Evolutionary conservation across 768 basidiomycete genomes (phyloP).

Genomic region (Mycena alexandri): DNA sequence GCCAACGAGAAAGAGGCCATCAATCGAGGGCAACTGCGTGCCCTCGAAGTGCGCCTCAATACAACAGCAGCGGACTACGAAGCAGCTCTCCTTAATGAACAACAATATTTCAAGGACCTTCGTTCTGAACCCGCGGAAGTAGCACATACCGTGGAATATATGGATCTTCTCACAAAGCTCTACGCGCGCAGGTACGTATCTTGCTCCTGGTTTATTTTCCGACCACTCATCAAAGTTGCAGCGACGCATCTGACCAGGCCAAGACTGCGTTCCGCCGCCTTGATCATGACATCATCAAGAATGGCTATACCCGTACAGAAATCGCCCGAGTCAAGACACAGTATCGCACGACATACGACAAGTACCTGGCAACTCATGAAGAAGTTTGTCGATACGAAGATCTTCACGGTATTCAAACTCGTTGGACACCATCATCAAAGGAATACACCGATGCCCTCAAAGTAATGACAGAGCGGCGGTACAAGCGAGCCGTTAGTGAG

Average conservation of each 20-base stretch:
- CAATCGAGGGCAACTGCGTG: background rate
- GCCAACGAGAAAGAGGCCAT: background rate
- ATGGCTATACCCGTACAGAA: background rate
- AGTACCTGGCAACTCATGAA: background rate
- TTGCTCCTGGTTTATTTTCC: too few species aligned
- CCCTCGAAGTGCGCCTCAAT: background rate
- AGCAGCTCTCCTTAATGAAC: background rate
- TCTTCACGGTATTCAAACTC: background rate
- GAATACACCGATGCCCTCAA: slow-evolving; percentile 2
- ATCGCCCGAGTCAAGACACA: background rate
- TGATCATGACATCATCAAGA: background rate
- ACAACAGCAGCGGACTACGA: slow-evolving; percentile 15
- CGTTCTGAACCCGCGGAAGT: background rate
- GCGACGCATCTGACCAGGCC: too few species aligned
- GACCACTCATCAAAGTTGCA: background rate
- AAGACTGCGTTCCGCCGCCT: slow-evolving; percentile 9
- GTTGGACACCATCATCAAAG: background rate
- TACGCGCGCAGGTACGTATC: too few species aligned
- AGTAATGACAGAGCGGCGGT: background rate
- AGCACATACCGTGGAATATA: background rate
- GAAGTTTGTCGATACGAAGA: background rate
- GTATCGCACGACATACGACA: background rate
- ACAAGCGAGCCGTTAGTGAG: background rate
- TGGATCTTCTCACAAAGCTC: slow-evolving; percentile 6
- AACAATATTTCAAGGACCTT: background rate